These are phyloP conservation scores for Kwoniella sp. DNA, from an alignment of 768 basidiomycete genomes.

Conservation along the genomic window DNA sequence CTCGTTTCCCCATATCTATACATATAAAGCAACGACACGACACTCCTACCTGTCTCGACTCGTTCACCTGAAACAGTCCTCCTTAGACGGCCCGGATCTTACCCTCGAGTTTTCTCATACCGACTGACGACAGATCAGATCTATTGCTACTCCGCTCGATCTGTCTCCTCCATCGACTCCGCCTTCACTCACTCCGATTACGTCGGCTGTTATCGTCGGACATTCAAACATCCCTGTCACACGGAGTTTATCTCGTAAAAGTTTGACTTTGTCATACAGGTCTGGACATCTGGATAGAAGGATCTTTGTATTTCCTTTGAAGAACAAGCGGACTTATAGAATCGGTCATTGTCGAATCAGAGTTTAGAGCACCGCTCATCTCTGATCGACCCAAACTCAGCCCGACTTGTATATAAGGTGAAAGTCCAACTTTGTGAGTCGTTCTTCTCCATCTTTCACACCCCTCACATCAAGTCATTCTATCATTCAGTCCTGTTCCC, in stretches of 20 bases:
- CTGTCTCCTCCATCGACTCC: background rate
- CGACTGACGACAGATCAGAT: background rate
- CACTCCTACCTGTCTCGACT: background rate
- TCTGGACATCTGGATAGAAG: background rate
- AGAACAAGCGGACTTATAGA: background rate
- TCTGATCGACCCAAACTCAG: constrained; percentile 5
- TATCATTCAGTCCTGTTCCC: background rate
- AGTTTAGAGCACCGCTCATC: constrained; percentile 16
- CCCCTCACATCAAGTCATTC: constrained; percentile 2
- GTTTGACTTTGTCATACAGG: background rate
- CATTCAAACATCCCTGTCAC: background rate
- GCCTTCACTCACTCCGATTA: background rate
- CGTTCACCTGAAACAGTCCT: background rate
- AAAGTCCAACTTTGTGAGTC: constrained; percentile 5
- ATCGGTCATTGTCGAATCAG: constrained; percentile 4
- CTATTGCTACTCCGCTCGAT: constrained; percentile 1
- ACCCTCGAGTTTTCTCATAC: background rate
- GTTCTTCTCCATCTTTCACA: constrained; percentile 1
- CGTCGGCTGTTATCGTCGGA: background rate
- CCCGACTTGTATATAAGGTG: constrained; percentile 9
- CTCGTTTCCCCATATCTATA: background rate
- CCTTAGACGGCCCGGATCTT: background rate
- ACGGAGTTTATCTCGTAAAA: too few relatives aligned
- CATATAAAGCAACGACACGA: background rate
- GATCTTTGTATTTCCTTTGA: background rate